Evolutionary conservation across 2,329 filamentous ascomycete species (phyloP).

Genomic region (Blastomyces percursus): DNA sequence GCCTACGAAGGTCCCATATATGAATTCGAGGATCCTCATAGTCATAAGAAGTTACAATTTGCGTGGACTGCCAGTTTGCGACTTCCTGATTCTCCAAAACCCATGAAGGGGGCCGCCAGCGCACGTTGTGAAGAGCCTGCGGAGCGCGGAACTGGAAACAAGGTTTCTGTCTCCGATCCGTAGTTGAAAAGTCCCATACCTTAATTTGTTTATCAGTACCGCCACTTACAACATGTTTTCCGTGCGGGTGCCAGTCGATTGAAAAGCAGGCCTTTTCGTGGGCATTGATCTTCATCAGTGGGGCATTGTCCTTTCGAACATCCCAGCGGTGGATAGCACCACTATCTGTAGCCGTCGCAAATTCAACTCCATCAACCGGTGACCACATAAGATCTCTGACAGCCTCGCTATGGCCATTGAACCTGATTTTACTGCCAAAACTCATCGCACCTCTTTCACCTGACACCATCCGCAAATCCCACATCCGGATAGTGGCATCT

Average conservation of each 20-base stretch:
- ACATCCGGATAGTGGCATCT: conserved; percentile 52
- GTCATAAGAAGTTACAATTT: conserved; percentile 53
- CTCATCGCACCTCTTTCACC: conserved; percentile 39
- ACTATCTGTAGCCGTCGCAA: conserved; percentile 54
- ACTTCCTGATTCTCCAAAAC: conserved; percentile 41
- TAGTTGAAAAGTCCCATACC: conserved; percentile 52
- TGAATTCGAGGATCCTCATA: conserved; percentile 50
- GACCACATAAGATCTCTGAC: conserved; percentile 57
- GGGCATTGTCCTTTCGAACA: conserved; percentile 45
- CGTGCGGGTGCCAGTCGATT: conserved; percentile 58
- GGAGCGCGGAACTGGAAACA: conserved; percentile 49
- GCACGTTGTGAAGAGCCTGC: conserved; percentile 50
- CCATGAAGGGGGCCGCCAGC: conserved; percentile 52
- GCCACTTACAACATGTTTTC: conserved; percentile 53
- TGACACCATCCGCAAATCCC: conserved; percentile 49
- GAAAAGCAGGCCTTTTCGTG: conserved; percentile 51
- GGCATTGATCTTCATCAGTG: conserved; percentile 50
- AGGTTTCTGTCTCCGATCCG: conserved; percentile 48
- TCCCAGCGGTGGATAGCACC: conserved; percentile 56
- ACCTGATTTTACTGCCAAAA: conserved; percentile 46
- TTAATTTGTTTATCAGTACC: conserved; percentile 51
- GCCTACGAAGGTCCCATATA: conserved; percentile 54
- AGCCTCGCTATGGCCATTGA: conserved; percentile 48
- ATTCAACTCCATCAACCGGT: conserved; percentile 50
- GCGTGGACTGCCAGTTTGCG: conserved; percentile 49